Conservation (phyloP, 495 filamentous ascomycete species). For the Penicillium parvum region DNA sequence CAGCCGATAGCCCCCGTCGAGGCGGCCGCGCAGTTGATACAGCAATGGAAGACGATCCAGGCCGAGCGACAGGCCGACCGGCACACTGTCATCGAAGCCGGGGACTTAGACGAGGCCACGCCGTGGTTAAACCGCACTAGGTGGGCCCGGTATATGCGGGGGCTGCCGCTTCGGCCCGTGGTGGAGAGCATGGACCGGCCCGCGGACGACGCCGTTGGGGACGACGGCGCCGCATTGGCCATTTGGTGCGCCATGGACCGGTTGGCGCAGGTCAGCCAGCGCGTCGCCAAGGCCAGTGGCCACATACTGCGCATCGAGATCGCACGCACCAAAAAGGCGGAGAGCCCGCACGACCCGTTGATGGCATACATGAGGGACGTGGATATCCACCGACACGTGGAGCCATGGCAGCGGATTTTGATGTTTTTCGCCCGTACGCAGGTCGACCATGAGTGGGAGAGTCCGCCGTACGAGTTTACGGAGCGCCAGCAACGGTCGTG, state of each 20-base stretch:
- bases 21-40: no score
- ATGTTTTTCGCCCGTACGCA: slow-evolving; percentile 13
- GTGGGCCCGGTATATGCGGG: background rate
- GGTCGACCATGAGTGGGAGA: slow-evolving; percentile 2
- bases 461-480: background rate
- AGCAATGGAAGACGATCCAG: no score
- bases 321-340: background rate
- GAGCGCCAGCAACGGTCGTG: background rate
- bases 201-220: background rate
- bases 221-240: background rate
- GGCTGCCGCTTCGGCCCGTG: background rate
- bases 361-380: slow-evolving; percentile 8
- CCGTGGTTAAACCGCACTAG: background rate
- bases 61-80: no score
- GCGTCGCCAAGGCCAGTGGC: slow-evolving; percentile 1
- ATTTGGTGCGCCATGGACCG: slow-evolving; percentile 2
- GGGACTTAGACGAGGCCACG: background rate
- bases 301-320: slow-evolving; percentile 1
- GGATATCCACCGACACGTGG: slow-evolving; percentile 4
- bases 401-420: slow-evolving; percentile 14
- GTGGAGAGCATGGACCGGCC: background rate
- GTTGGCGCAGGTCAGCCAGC: slow-evolving; percentile 7
- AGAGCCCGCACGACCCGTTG: slow-evolving; percentile 5
- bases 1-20: no score
- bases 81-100: background rate